These are phyloP conservation scores for Mangifera indica DNA, from an alignment of 345 rosid species.

Conservation along the genomic window DNA sequence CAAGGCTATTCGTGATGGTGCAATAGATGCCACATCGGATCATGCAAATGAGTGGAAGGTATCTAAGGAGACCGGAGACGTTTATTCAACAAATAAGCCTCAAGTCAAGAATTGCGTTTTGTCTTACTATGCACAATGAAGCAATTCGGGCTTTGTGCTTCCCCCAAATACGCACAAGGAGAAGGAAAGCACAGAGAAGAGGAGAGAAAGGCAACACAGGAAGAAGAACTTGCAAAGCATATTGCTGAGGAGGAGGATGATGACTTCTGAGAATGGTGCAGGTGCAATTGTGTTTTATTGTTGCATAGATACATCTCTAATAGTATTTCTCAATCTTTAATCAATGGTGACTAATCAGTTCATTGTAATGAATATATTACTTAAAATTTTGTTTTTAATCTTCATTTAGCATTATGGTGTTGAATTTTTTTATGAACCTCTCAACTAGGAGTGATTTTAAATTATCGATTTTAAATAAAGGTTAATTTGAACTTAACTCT, in stretches of 20 bases:
- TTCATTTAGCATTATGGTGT: neutral
- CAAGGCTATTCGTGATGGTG: slow-evolving; percentile 85
- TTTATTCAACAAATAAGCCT: slow-evolving; percentile 88
- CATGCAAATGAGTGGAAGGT: slow-evolving; percentile 71
- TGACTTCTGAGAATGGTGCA: slow-evolving; percentile 40
- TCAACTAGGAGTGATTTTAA: neutral
- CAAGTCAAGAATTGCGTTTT: slow-evolving; percentile 86
- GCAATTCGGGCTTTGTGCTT: slow-evolving; percentile 71
- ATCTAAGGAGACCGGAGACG: slow-evolving; percentile 84
- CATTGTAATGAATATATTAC: neutral
- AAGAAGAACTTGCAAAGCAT: slow-evolving; percentile 84
- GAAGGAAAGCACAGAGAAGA: slow-evolving; percentile 80
- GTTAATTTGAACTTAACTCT: no score
- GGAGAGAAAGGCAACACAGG: slow-evolving; percentile 85
- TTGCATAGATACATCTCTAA: neutral
- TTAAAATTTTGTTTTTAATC: neutral
- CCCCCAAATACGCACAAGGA: slow-evolving; percentile 77
- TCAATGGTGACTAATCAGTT: neutral
- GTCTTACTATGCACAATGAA: slow-evolving; percentile 90
- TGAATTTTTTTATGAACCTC: neutral
- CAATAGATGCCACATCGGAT: slow-evolving; percentile 80
- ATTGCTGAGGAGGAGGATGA: slow-evolving; percentile 93
- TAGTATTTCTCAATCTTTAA: neutral
- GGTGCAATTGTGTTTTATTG: neutral
- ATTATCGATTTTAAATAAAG: no score